phyloP scores from a whole-genome alignment of 2,329 filamentous ascomycete genomes.

The Neofusicoccum kwambonambiense region DNA sequence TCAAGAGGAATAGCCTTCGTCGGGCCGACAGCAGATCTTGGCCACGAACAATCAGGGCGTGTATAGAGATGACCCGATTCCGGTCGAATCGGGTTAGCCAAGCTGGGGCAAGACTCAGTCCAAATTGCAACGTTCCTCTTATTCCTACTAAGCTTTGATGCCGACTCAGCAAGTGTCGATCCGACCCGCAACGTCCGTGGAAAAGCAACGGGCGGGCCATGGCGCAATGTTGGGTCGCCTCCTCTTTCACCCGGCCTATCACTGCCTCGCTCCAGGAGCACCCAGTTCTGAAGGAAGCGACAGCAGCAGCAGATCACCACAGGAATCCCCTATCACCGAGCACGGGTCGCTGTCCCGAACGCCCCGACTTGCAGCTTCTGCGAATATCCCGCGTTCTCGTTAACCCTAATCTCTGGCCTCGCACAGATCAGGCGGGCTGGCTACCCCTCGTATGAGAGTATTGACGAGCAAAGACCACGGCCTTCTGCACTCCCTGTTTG shows the following conservation, averaged over 20 bases:
- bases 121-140: constrained; percentile 11
- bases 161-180: background rate
- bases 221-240: background rate
- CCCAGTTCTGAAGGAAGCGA: background rate
- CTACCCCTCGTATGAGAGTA: background rate
- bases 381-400: background rate
- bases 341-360: background rate
- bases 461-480: background rate
- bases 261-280: background rate
- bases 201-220: background rate
- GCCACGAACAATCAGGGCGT: background rate
- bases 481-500: background rate
- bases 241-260: background rate
- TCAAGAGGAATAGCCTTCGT: background rate
- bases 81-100: background rate
- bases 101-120: background rate
- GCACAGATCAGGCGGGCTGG: background rate
- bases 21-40: constrained; percentile 1
- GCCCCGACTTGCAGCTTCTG: background rate
- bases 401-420: constrained; percentile 5
- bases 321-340: background rate
- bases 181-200: constrained; percentile 2
- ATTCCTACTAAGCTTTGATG: constrained; percentile 4
- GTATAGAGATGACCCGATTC: background rate
- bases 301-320: background rate